Percentiles rank a stretch among this genome's conserved stretches.
These are phyloP conservation scores for Quercus lobata DNA, from an alignment of 331 rosid species.

Conservation along the genomic window DNA sequence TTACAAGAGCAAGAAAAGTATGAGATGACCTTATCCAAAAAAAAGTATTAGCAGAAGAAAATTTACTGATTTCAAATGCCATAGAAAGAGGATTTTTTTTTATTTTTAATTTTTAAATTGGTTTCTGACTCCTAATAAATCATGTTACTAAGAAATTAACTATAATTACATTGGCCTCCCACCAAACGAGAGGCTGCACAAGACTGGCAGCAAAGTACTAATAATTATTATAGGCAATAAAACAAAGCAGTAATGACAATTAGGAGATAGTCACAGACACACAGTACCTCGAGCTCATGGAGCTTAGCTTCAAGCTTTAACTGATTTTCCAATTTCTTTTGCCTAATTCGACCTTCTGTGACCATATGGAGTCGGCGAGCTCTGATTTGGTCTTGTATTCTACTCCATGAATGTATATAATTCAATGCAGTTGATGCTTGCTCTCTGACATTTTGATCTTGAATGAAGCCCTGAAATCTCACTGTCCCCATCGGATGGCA, in stretches of 20 bases:
- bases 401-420: conserved; percentile 70
- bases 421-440: conserved; percentile 53
- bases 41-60: too few species aligned
- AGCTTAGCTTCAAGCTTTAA: conserved; percentile 66
- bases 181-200: too few species aligned
- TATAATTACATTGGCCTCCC: too few species aligned
- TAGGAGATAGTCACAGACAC: too few species aligned
- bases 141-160: too few species aligned
- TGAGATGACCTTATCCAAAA: too few species aligned
- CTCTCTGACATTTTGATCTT: conserved; percentile 50
- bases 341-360: conserved; percentile 53
- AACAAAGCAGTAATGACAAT: background rate
- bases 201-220: too few species aligned
- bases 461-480: conserved; percentile 43
- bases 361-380: conserved; percentile 66
- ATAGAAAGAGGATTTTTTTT: too few species aligned
- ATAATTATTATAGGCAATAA: background rate
- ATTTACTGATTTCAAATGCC: too few species aligned
- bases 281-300: conserved; percentile 65
- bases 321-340: conserved; percentile 60
- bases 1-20: too few species aligned
- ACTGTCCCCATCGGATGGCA: conserved; percentile 35
- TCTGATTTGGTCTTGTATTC: conserved; percentile 63
- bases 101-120: too few species aligned
- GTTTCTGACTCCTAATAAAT: too few species aligned